phyloP scores from a whole-genome alignment of 2,329 filamentous ascomycete genomes.

The Trichoderma oligosporum region DNA sequence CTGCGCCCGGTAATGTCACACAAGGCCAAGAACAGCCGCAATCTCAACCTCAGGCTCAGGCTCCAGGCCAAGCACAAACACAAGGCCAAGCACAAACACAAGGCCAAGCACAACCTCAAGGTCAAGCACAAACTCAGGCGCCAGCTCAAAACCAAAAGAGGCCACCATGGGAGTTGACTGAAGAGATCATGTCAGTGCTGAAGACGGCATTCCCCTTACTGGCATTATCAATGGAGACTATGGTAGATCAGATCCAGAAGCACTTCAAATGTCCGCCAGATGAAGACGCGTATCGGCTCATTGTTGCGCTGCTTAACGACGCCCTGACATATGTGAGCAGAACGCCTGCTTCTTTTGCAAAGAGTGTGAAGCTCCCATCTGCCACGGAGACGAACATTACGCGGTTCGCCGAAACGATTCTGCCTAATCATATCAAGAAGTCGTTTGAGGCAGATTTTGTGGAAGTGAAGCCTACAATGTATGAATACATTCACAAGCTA shows the following conservation, averaged over 20 bases:
- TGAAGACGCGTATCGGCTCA: conserved; percentile 94
- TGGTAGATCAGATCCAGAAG: conserved; percentile 98
- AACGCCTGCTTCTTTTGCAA: conserved; percentile 79
- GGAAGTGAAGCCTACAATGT: conserved; percentile 90
- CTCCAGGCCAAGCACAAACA: conserved; percentile 23
- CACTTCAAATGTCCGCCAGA: conserved; percentile 99
- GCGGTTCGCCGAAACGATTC: conserved; percentile 90
- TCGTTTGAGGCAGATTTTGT: conserved; percentile 99
- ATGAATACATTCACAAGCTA: conserved; percentile 96
- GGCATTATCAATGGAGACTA: conserved; percentile 97
- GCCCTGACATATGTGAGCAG: conserved; percentile 88
- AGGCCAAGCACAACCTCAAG: conserved; percentile 22
- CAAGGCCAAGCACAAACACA: conserved; percentile 34
- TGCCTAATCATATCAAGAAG: conserved; percentile 90
- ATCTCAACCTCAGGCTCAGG: conserved; percentile 13
- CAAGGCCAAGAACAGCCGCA: conserved; percentile 13
- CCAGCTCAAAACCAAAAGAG: conserved; percentile 52
- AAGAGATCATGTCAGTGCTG: conserved; percentile 90
- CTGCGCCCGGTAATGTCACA: conserved; percentile 29
- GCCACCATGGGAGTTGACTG: conserved; percentile 92
- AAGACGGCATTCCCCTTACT: conserved; percentile 97
- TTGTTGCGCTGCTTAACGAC: conserved; percentile 96
- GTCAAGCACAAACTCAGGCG: conserved; percentile 24
- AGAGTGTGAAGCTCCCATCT: conserved; percentile 82
- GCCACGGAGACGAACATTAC: conserved; percentile 96